A percentile compares a stretch with the other conserved stretches of the same genome.
These are phyloP conservation scores for Ulota crispa DNA, from an alignment of 225 moss, liverwort and hornwort species.

Conservation along the genomic window DNA sequence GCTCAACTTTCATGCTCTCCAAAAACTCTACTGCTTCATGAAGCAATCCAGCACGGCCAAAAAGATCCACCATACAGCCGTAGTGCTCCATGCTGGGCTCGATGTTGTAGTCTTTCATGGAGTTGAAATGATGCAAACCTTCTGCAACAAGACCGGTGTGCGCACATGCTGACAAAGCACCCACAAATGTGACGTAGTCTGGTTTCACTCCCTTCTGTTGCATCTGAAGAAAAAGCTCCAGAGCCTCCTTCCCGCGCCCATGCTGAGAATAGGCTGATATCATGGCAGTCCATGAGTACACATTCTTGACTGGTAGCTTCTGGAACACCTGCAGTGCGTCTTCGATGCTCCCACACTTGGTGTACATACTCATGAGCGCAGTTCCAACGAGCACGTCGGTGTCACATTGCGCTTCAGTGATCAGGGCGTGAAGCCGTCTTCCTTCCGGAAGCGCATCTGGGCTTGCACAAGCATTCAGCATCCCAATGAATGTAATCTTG, in stretches of 20 bases:
- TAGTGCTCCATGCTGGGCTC: constrained; percentile 56
- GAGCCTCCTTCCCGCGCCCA: constrained; percentile 45
- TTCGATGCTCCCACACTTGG: constrained; percentile 54
- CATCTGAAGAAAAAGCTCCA: constrained; percentile 48
- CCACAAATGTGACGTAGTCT: constrained; percentile 56
- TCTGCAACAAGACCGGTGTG: constrained; percentile 49
- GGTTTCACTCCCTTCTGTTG: constrained; percentile 50
- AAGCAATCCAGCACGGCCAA: constrained; percentile 54
- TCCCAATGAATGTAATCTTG: constrained; percentile 47
- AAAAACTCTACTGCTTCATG: constrained; percentile 44
- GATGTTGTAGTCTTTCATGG: constrained; percentile 51
- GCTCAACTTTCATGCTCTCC: constrained; percentile 39
- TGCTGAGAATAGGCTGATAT: constrained; percentile 55
- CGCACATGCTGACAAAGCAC: constrained; percentile 53
- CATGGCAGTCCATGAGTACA: constrained; percentile 58
- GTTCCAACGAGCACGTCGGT: constrained; percentile 48
- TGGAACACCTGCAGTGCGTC: constrained; percentile 42
- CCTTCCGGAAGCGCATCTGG: constrained; percentile 45
- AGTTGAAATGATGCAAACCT: constrained; percentile 43
- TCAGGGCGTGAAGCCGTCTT: constrained; percentile 32
- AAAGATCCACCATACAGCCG: constrained; percentile 57
- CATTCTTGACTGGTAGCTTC: constrained; percentile 42
- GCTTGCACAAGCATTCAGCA: constrained; percentile 47
- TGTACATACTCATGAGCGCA: constrained; percentile 59
- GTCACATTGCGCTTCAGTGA: constrained; percentile 32